phyloP scores from a whole-genome alignment of 192 early-diverging fungal genomes.

The Backusella macrospora region DNA sequence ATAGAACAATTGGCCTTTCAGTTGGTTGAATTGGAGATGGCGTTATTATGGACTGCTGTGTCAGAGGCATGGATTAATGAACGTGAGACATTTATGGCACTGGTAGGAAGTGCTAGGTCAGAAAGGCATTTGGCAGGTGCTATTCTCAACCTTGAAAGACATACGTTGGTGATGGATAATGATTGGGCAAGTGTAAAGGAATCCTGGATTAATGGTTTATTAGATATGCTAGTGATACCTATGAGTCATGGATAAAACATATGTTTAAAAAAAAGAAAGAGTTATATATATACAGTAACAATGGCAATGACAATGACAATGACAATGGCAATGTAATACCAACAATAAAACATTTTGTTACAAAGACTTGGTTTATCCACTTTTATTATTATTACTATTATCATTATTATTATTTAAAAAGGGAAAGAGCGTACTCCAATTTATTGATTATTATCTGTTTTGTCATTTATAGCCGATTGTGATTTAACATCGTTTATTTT shows the following conservation, averaged over 20 bases:
- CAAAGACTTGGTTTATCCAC: too few species aligned
- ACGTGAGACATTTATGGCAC: constrained; percentile 39
- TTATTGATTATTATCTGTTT: too few species aligned
- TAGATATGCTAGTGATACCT: constrained; percentile 36
- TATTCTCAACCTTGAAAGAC: constrained; percentile 37
- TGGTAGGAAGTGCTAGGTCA: constrained; percentile 37
- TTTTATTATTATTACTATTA: too few species aligned
- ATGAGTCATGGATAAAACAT: constrained; percentile 17
- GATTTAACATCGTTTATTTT: too few species aligned
- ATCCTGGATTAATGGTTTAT: constrained; percentile 33
- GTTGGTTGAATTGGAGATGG: constrained; percentile 42
- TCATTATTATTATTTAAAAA: too few species aligned
- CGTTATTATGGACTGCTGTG: constrained; percentile 38
- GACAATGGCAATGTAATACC: too few species aligned
- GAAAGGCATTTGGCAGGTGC: constrained; percentile 42
- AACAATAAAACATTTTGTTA: too few species aligned
- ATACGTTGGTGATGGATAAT: constrained; percentile 36
- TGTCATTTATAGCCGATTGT: too few species aligned
- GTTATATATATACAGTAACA: not conserved
- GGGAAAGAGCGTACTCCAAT: too few species aligned
- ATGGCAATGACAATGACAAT: too few species aligned
- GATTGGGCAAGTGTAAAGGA: constrained; percentile 31
- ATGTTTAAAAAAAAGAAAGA: not conserved
- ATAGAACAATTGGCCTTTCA: constrained; percentile 44
- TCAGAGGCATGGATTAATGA: constrained; percentile 40